A percentile compares a stretch with the other conserved stretches of the same genome.
phyloP scores from a whole-genome alignment of 2,329 filamentous ascomycete species.

The Paecilomyces niveus region DNA sequence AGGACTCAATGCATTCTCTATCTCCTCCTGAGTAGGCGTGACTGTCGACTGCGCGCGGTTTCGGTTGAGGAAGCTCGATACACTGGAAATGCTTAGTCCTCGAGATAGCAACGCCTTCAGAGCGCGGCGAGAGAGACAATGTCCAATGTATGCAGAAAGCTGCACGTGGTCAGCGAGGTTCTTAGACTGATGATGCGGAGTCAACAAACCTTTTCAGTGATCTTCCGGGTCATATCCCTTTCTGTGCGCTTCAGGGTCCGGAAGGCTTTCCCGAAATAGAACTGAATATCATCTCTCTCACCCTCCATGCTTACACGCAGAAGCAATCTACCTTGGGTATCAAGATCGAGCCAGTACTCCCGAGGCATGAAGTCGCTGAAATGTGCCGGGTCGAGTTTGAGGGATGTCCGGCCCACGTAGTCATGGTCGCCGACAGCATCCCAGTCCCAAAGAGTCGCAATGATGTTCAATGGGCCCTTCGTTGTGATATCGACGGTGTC shows the following conservation, averaged over 20 bases:
- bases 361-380: slow-evolving; percentile 93
- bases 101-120: slow-evolving; percentile 67
- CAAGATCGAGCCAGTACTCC: slow-evolving; percentile 96
- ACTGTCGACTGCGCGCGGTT: slow-evolving; percentile 45
- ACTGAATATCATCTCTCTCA: slow-evolving; percentile 95
- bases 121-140: slow-evolving; percentile 76
- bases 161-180: slow-evolving; percentile 26
- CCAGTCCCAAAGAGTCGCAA: slow-evolving; percentile 97
- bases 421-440: slow-evolving; percentile 96
- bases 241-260: slow-evolving; percentile 90
- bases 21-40: slow-evolving; percentile 61
- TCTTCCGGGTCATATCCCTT: slow-evolving; percentile 94
- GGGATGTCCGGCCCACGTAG: slow-evolving; percentile 89
- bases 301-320: slow-evolving; percentile 97
- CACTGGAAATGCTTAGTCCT: slow-evolving; percentile 64
- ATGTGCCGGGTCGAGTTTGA: slow-evolving; percentile 96
- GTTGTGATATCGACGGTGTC: slow-evolving; percentile 96
- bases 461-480: slow-evolving; percentile 82
- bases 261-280: slow-evolving; percentile 97
- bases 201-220: slow-evolving; percentile 80
- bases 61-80: slow-evolving; percentile 61
- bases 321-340: slow-evolving; percentile 84
- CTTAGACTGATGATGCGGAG: background rate
- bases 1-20: slow-evolving; percentile 73
- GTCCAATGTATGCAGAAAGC: slow-evolving; percentile 88